phyloP scores from a whole-genome alignment of 208 protist genomes.

The Trypanosoma vivax region DNA sequence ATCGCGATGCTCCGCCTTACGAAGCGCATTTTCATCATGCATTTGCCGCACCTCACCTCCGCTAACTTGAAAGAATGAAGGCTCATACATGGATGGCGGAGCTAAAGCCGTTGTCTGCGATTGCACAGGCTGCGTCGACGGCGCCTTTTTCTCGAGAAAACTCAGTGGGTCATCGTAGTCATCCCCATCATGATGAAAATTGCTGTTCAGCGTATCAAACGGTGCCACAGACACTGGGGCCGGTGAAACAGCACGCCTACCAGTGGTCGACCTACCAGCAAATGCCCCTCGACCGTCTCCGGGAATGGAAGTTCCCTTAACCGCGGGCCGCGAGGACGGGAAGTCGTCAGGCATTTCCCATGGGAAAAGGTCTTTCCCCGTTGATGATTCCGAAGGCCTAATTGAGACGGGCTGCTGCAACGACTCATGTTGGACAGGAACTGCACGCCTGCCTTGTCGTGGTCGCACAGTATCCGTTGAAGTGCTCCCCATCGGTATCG shows the following conservation, averaged over 20 bases:
- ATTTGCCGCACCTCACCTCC: not conserved
- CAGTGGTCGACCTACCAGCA: too few relatives aligned
- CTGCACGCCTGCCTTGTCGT: conserved; percentile 10
- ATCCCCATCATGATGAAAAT: too few relatives aligned
- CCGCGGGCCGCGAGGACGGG: too few relatives aligned
- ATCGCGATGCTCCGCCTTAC: conserved; percentile 19
- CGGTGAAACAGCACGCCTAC: too few relatives aligned
- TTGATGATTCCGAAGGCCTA: not conserved
- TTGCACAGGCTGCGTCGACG: not conserved
- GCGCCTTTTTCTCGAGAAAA: conserved; percentile 10
- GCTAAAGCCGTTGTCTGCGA: not conserved
- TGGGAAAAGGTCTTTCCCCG: conserved; percentile 4
- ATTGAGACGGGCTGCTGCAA: not conserved
- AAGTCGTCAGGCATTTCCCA: conserved; percentile 13
- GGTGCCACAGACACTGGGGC: too few relatives aligned
- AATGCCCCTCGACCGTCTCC: too few relatives aligned
- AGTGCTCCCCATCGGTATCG: not conserved
- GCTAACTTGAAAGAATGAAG: too few relatives aligned
- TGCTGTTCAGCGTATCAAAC: too few relatives aligned
- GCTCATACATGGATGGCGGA: not conserved
- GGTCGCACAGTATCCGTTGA: too few relatives aligned
- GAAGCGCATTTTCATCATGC: conserved; percentile 1
- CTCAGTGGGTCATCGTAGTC: conserved; percentile 20
- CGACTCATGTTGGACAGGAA: not conserved
- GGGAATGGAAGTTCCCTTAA: too few relatives aligned